Evolutionary conservation across 164 flowering plant species (phyloP), one percentile per base, ranked within the genome.

Genomic region (Liriodendron chinense): DNA sequence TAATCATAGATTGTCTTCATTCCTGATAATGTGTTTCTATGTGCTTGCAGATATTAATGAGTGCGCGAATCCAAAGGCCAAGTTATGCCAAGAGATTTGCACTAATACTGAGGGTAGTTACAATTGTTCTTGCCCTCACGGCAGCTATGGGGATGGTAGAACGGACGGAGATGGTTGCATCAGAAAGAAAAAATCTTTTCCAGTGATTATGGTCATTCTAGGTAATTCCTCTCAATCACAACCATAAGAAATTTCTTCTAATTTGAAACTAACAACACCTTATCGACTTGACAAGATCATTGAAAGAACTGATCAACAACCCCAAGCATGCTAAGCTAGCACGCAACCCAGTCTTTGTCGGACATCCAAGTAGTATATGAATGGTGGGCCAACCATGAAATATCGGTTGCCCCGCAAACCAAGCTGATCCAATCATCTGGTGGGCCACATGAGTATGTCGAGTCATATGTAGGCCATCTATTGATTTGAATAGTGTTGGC

Each of bases 41-140:
- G 59, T 12, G 18, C n/a, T 71, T 63, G 70, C 70, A 64, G 67
- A 64, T 64, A 64, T 64, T 6, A 24, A 64, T 10, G 67, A 64
- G 67, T 64, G 67, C 25, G 26, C 9, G 26, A 13, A 23, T 23
- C 67, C 67, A 21, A 64, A 23, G 16, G 12, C 24, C 67, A 64
- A 21, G 2, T 12, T 12, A 1, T 53, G 59, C 59, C 13, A 12
- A 53, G 67, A n/a, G 26, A 64, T 21, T 21, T 64, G 67, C 25
- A 64, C 22, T 64, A 64, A 64, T 64, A 21, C 12, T 8, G 14
- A 1, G 34, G 67, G 67, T 8, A 64, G 26, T 24, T 64, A 64
- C 13, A 9, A 13, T 24, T 64, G 67, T 23, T 9, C 67, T 13
- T 23, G 67, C 67, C 67, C 67, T 64, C 1, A 13, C 1, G 28